phyloP scores from a whole-genome alignment of 2,329 filamentous ascomycete species.

The Cercospora sesami region DNA sequence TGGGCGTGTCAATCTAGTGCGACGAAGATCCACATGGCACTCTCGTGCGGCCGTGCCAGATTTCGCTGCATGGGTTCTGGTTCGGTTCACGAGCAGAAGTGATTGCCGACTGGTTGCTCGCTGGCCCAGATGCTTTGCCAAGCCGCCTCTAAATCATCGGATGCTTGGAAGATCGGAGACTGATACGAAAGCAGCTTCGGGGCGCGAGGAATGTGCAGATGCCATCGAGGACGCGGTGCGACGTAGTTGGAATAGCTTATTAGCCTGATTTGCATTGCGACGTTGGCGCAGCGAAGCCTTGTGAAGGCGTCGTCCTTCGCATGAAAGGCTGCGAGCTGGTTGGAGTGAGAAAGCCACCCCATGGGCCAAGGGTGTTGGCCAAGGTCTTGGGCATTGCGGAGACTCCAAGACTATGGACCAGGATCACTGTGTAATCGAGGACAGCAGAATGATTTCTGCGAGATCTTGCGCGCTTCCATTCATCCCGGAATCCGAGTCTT shows the following conservation, averaged over 20 bases:
- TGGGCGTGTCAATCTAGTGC: conserved; percentile 10
- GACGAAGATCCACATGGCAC: conserved; percentile 7
- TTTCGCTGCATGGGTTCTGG: not conserved
- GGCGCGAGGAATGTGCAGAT: not conserved
- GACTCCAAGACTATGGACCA: not conserved
- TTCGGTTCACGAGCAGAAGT: not conserved
- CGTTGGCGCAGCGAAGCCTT: conserved; percentile 14
- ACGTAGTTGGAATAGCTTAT: not conserved
- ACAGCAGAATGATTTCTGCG: not conserved
- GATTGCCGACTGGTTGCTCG: conserved; percentile 4
- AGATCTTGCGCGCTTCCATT: not conserved
- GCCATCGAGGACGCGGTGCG: not conserved
- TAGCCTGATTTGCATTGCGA: conserved; percentile 7
- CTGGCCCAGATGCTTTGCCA: conserved; percentile 2
- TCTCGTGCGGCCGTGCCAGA: not conserved
- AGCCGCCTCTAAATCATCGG: not conserved
- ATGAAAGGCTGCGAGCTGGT: not conserved
- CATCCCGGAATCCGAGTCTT: not conserved
- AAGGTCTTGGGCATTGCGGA: conserved; percentile 5
- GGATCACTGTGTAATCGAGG: not conserved
- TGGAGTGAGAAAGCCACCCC: conserved; percentile 10
- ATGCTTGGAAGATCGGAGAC: conserved; percentile 14
- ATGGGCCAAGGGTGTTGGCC: not conserved
- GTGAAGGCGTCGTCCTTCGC: conserved; percentile 5
- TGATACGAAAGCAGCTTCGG: conserved; percentile 7